A percentile compares a stretch with the other conserved stretches of the same genome.
These are phyloP conservation scores for Penicillium cataractarum DNA, from an alignment of 495 filamentous ascomycete genomes.

Conservation along the genomic window DNA sequence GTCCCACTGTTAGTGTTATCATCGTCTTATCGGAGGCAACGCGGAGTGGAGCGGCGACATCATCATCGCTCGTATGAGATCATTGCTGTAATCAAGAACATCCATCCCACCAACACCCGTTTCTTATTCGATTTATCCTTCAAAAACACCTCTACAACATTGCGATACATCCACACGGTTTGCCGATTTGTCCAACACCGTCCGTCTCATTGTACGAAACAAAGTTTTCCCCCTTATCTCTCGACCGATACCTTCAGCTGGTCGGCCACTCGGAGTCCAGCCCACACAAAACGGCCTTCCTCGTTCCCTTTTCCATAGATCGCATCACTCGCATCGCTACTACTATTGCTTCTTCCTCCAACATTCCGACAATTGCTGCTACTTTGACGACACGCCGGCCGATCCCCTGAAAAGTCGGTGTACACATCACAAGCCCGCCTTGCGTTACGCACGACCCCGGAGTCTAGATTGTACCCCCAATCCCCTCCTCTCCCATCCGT, in stretches of 20 bases:
- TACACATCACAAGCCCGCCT: conserved; percentile 22
- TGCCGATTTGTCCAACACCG: conserved; percentile 10
- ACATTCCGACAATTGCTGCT: background rate
- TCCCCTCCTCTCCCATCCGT: conserved; percentile 5
- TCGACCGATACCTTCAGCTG: conserved; percentile 2
- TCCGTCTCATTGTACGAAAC: conserved; percentile 10
- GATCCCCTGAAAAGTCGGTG: conserved; percentile 28
- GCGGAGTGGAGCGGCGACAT: conserved; percentile 41
- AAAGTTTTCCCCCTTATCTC: conserved; percentile 13
- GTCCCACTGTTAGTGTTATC: conserved; percentile 15
- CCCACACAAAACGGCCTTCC: conserved; percentile 1
- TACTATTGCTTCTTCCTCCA: background rate
- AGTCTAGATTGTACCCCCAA: conserved; percentile 15
- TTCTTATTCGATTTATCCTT: background rate
- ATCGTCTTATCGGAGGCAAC: conserved; percentile 31
- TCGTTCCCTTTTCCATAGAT: background rate
- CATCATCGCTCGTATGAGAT: conserved; percentile 34
- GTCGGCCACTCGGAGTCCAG: background rate
- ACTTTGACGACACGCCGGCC: background rate
- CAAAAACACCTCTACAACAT: conserved; percentile 5
- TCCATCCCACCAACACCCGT: conserved; percentile 22
- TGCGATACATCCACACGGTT: background rate
- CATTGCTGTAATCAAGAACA: conserved; percentile 21
- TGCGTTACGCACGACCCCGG: conserved; percentile 29
- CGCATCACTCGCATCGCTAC: background rate